Conservation (phyloP, 306 rosid species). For the Aeschynomene evenia region DNA sequence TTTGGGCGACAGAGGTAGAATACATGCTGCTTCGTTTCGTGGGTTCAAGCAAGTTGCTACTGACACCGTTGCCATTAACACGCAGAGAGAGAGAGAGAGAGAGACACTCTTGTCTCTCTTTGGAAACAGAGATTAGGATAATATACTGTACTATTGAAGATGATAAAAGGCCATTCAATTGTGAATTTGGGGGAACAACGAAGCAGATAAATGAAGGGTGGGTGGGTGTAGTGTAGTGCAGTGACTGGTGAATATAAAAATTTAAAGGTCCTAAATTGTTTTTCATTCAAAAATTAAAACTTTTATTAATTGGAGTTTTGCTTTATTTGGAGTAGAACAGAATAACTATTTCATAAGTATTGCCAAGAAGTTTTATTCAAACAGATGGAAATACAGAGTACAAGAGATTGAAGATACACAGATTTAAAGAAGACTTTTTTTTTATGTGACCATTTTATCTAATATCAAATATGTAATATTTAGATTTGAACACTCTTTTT, state of each 20-base stretch:
- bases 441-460: conserved; percentile 59
- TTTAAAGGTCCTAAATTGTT: no score
- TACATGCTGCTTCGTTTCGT: conserved; percentile 26
- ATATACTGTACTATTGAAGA: no score
- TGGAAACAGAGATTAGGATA: neutral
- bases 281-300: no score
- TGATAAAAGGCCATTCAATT: no score
- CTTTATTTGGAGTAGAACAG: neutral
- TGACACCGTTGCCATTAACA: conserved; percentile 26
- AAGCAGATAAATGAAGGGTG: no score
- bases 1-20: conserved; percentile 7
- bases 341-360: conserved; percentile 1
- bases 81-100: neutral
- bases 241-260: no score
- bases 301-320: no score
- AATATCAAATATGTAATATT: conserved; percentile 80
- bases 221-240: no score
- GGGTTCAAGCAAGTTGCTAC: neutral
- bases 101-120: neutral
- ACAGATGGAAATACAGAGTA: conserved; percentile 67
- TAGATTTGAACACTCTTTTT: conserved; percentile 77
- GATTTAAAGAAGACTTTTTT: conserved; percentile 90
- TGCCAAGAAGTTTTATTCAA: conserved; percentile 30
- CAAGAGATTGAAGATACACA: conserved; percentile 60
- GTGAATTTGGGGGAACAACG: no score